These are phyloP conservation scores for Flagelloscypha sp. DNA, from an alignment of 768 basidiomycete genomes.

Conservation along the genomic window DNA sequence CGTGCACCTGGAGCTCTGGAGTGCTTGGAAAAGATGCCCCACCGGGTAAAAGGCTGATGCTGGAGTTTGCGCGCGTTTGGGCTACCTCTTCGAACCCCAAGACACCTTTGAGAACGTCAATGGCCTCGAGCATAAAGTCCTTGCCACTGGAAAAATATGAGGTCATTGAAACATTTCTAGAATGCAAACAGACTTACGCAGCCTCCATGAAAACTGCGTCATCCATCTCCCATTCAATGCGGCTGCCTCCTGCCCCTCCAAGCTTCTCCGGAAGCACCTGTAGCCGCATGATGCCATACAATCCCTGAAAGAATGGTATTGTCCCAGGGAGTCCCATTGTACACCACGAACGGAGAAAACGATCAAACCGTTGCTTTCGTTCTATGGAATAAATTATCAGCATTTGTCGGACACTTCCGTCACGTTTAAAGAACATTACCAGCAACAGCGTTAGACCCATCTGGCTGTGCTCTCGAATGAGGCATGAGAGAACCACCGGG, in stretches of 20 bases:
- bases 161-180: slow-evolving; percentile 14
- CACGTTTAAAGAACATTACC: too few relatives aligned
- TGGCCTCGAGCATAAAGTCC: slow-evolving; percentile 90
- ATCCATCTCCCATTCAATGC: slow-evolving; percentile 86
- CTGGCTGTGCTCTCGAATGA: slow-evolving; percentile 60
- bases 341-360: slow-evolving; percentile 78
- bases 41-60: too few relatives aligned
- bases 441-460: slow-evolving; percentile 55
- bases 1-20: slow-evolving; percentile 32
- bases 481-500: slow-evolving; percentile 77
- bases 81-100: slow-evolving; percentile 70
- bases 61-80: too few relatives aligned
- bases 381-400: slow-evolving; percentile 36
- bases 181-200: slow-evolving; percentile 52
- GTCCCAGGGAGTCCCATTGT: slow-evolving; percentile 83
- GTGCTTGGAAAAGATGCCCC: slow-evolving; percentile 31
- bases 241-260: slow-evolving; percentile 67
- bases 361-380: slow-evolving; percentile 64
- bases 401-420: too few relatives aligned
- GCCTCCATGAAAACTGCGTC: slow-evolving; percentile 93
- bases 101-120: slow-evolving; percentile 83
- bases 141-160: slow-evolving; percentile 55
- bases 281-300: slow-evolving; percentile 75
- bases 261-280: slow-evolving; percentile 73
- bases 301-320: slow-evolving; percentile 73